Conservation (phyloP, 352 stramenopile genomes). For the Phytophthora foliorum region DNA sequence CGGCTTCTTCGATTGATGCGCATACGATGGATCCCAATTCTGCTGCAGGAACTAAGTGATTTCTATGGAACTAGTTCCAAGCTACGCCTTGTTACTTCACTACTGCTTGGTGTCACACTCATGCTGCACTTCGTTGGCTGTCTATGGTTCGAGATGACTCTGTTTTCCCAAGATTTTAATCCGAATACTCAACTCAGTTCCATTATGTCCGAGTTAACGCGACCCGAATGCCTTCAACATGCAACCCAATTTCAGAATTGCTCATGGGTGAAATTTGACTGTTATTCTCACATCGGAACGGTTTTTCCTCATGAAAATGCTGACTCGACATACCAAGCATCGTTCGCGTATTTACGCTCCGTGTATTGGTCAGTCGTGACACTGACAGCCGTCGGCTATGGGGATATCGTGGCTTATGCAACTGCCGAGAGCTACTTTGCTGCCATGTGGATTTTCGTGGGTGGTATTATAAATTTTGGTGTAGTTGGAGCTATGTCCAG, state of each 20-base stretch:
- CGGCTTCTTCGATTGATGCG: conserved; percentile 55
- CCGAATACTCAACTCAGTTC: neutral
- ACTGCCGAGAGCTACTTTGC: conserved; percentile 73
- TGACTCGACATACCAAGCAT: conserved; percentile 49
- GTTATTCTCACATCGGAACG: conserved; percentile 59
- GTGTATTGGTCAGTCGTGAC: conserved; percentile 79
- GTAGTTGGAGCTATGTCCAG: conserved; percentile 80
- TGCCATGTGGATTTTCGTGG: conserved; percentile 69
- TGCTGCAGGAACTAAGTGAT: conserved; percentile 60
- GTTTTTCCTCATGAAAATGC: conserved; percentile 42
- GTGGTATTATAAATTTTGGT: conserved; percentile 81
- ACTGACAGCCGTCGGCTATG: conserved; percentile 76
- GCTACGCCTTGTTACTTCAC: conserved; percentile 40
- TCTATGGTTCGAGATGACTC: conserved; percentile 73
- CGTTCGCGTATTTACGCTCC: conserved; percentile 72
- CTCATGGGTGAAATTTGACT: conserved; percentile 76
- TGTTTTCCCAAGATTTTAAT: conserved; percentile 2
- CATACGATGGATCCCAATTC: conserved; percentile 43
- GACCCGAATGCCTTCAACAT: conserved; percentile 49
- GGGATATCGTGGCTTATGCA: conserved; percentile 41
- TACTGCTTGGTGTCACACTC: conserved; percentile 62
- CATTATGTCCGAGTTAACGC: conserved; percentile 34
- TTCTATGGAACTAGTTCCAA: conserved; percentile 70
- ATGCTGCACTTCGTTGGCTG: conserved; percentile 65
- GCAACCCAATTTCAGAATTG: conserved; percentile 63